phyloP scores from a whole-genome alignment of 257 asterid genomes.

The Solanum acaule region DNA sequence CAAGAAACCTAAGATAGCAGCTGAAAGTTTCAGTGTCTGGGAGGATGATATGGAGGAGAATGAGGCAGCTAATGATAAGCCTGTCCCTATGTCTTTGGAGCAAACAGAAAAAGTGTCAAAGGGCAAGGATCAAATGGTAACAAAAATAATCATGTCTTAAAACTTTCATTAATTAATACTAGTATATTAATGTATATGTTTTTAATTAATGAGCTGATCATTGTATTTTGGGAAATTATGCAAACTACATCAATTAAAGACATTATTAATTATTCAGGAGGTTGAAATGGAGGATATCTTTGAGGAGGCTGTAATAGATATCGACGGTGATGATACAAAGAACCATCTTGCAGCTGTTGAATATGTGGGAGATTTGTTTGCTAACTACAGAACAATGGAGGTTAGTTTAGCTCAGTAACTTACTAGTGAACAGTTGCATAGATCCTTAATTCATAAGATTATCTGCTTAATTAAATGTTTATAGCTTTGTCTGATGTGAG shows the following conservation, averaged over 20 bases:
- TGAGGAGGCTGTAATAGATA: conserved; percentile 60
- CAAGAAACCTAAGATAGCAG: conserved; percentile 26
- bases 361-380: conserved; percentile 68
- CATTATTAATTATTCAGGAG: conserved; percentile 32
- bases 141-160: background rate
- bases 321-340: conserved; percentile 54
- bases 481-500: background rate
- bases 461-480: background rate
- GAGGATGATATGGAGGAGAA: conserved; percentile 37
- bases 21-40: conserved; percentile 23
- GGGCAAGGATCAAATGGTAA: conserved; percentile 45
- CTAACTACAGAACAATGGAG: conserved; percentile 75
- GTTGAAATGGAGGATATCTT: conserved; percentile 90
- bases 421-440: background rate
- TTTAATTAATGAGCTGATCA: background rate
- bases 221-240: too few species aligned
- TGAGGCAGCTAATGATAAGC: conserved; percentile 40
- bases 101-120: conserved; percentile 32
- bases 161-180: background rate
- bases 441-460: background rate
- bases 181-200: background rate
- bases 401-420: conserved; percentile 13
- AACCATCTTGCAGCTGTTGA: conserved; percentile 69
- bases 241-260: too few species aligned
- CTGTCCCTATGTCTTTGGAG: conserved; percentile 79